Evolutionary conservation across 169 alveolate genomes (phyloP).

Genomic region (Neospora caninum): DNA sequence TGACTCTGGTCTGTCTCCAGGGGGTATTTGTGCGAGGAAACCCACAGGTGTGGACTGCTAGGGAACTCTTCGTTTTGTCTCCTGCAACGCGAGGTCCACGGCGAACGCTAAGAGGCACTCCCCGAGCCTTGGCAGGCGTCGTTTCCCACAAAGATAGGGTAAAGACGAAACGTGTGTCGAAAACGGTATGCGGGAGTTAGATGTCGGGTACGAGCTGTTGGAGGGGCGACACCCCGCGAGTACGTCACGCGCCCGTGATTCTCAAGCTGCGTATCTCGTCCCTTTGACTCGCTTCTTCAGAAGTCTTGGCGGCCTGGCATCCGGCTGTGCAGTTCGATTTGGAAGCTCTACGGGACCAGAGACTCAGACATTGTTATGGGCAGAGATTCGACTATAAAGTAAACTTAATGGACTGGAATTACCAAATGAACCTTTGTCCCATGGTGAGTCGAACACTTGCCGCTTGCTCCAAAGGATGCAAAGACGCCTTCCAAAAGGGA

Average conservation of each 20-base stretch:
- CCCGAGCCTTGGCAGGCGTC: too few relatives aligned
- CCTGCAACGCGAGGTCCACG: too few relatives aligned
- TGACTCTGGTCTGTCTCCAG: slow-evolving; percentile 7
- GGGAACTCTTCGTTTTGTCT: too few relatives aligned
- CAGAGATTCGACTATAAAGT: slow-evolving; percentile 85
- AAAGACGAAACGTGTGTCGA: too few relatives aligned
- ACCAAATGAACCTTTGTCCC: slow-evolving; percentile 50
- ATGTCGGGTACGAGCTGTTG: too few relatives aligned
- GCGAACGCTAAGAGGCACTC: too few relatives aligned
- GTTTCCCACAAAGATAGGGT: too few relatives aligned
- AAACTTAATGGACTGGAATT: slow-evolving; percentile 88
- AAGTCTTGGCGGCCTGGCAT: slow-evolving; percentile 70
- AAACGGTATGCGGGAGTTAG: too few relatives aligned
- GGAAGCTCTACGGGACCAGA: slow-evolving; percentile 81
- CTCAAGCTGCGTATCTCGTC: not conserved
- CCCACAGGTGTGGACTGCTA: not conserved
- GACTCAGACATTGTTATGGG: slow-evolving; percentile 80
- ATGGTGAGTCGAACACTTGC: not conserved
- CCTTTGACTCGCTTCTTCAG: not conserved
- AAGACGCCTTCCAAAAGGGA: not conserved
- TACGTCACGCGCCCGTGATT: too few relatives aligned
- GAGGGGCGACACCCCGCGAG: too few relatives aligned
- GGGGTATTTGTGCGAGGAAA: not conserved
- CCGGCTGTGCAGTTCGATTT: slow-evolving; percentile 78
- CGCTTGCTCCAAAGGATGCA: too few relatives aligned